Conservation (phyloP, 495 filamentous ascomycete genomes). For the Aspergillus carlsbadensis region DNA sequence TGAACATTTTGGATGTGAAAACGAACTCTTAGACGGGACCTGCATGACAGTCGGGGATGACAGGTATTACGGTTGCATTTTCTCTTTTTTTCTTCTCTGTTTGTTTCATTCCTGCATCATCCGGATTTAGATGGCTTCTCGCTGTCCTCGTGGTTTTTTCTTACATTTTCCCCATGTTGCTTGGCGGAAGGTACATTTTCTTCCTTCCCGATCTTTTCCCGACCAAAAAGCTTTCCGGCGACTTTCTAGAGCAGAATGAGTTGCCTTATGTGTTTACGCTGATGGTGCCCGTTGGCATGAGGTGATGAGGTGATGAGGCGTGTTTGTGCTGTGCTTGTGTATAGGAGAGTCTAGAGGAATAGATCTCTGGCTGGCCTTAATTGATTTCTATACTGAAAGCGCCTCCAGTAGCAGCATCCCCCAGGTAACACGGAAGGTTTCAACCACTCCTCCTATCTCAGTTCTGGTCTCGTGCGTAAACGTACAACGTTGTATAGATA, state of each 20-base stretch:
- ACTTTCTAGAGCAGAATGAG: slow-evolving; percentile 12
- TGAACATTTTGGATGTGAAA: slow-evolving; percentile 22
- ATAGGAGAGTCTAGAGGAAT: too few species aligned
- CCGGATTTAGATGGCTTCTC: too few species aligned
- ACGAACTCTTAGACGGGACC: slow-evolving; percentile 13
- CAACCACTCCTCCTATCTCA: too few species aligned
- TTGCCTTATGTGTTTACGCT: background rate
- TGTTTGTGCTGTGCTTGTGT: background rate
- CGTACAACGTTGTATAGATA: too few species aligned
- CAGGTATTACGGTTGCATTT: slow-evolving; percentile 2
- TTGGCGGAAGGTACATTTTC: background rate
- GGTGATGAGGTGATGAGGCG: background rate
- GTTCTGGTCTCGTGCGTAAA: too few species aligned
- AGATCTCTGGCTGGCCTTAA: background rate
- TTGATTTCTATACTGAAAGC: background rate
- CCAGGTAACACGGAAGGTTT: too few species aligned
- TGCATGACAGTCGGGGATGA: slow-evolving; percentile 1
- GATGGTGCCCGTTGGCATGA: background rate
- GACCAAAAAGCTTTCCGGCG: slow-evolving; percentile 7
- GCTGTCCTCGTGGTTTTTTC: background rate
- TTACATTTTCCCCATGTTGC: background rate
- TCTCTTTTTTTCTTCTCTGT: slow-evolving; percentile 2
- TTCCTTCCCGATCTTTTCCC: background rate
- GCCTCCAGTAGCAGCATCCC: too few species aligned
- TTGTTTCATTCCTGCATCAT: background rate